These are phyloP conservation scores for Lachancea lanzarotensis DNA, from an alignment of 805 yeast species.

Conservation along the genomic window DNA sequence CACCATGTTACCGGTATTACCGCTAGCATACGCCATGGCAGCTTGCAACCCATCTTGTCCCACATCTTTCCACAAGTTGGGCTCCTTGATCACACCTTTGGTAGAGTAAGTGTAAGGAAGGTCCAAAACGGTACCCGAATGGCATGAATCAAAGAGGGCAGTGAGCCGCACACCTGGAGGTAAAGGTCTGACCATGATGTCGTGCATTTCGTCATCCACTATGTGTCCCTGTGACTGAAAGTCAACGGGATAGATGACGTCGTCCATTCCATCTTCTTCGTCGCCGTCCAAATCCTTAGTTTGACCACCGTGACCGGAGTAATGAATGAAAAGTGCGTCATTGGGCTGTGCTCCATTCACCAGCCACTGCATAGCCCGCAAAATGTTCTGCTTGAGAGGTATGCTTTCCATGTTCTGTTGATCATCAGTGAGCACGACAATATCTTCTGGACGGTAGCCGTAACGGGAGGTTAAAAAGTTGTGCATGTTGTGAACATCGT, in stretches of 20 bases:
- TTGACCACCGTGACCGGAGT: constrained; percentile 84
- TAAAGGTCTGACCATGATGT: constrained; percentile 59
- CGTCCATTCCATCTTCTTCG: constrained; percentile 69
- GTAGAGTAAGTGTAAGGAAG: constrained; percentile 76
- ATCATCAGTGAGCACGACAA: constrained; percentile 57
- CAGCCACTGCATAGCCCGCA: constrained; percentile 78
- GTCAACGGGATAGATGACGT: constrained; percentile 68
- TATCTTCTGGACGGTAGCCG: constrained; percentile 49
- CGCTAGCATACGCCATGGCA: constrained; percentile 52
- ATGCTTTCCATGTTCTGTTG: constrained; percentile 39
- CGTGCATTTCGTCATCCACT: constrained; percentile 70
- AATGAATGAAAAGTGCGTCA: constrained; percentile 75
- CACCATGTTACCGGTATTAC: constrained; percentile 43
- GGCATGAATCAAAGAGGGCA: constrained; percentile 79
- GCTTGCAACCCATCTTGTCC: constrained; percentile 60
- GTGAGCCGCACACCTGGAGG: constrained; percentile 71
- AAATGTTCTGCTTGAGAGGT: constrained; percentile 65
- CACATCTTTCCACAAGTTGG: constrained; percentile 68
- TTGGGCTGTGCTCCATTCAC: constrained; percentile 67
- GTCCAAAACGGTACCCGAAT: constrained; percentile 77
- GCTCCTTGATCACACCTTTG: constrained; percentile 77
- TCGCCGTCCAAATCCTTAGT: constrained; percentile 64
- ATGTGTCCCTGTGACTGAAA: constrained; percentile 61
- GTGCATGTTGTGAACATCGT: constrained; percentile 58
- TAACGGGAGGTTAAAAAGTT: constrained; percentile 36